Base-by-base conservation (phyloP, 2,329 filamentous ascomycete genomes). In the Nothomitra cinnamomea region DNA sequence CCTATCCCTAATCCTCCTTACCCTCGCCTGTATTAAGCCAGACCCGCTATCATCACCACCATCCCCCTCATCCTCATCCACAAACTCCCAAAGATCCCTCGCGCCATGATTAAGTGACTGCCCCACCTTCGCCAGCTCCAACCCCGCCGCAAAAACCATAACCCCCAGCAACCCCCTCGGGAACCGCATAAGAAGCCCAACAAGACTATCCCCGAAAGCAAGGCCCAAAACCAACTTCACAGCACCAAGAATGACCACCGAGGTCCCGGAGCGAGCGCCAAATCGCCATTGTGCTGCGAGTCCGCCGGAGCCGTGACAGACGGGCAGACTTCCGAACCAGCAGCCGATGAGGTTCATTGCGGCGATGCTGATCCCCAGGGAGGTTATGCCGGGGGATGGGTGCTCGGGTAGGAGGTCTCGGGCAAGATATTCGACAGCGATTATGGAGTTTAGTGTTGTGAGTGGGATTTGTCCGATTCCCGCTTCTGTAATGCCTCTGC, bases 311-410 rank as follows among this genome's bases (percentile, higher is more conserved):
- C 90, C 90, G 64, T 96, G 92, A 63, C 92, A 96, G 2, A 92
- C 81, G 2, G 90, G 92, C 92, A 95, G 96, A 3, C 84, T 85
- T 49, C 89, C 89, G 61, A 95, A 94, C 85, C 87, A 94, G 61
- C 86, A 89, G 15, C 85, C 84, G 1, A 84, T 65, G 2, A 95
- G 70, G 64, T 96, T 96, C 79, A 95, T 94, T 1, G 73, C 61
- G 0, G 83, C 82, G 2, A 96, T 86, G 53, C 87, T 94, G 56
- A 89, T 65, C 1, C 89, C 90, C 28, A 96, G 73, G 0, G 80
- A 74, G 0, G 87, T 90, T 4, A 87, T 82, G 0, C 79, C 79
- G 0, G 87, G 87, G 0, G 81, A 71, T 0, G 77, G 75, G 2
- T 83, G 67, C 1, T 77, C 69, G 0, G 88, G 87, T 2, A 95